Evolutionary conservation across 805 yeast species (phyloP).

Genomic region (Kluyveromyces lactis): DNA sequence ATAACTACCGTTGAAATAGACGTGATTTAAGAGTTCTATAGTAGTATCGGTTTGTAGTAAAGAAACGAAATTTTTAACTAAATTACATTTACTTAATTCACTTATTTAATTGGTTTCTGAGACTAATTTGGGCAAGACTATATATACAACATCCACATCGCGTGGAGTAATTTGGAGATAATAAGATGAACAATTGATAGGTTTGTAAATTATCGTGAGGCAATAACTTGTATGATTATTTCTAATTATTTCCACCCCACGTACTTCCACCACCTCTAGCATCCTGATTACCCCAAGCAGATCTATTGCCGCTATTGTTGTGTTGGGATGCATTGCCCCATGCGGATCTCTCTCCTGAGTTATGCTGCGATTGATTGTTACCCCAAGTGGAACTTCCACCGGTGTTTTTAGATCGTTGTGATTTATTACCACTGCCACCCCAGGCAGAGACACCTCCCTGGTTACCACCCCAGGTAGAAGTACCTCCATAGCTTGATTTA

Average conservation of each 20-base stretch:
- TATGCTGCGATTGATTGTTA: conserved; percentile 6
- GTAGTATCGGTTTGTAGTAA: no score
- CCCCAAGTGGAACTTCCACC: conserved; percentile 31
- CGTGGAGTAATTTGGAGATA: no score
- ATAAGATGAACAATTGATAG: no score
- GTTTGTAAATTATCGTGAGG: no score
- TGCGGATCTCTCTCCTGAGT: conserved; percentile 38
- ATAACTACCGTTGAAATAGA: no score
- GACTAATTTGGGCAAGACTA: no score
- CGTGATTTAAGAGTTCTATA: no score
- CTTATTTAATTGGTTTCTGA: no score
- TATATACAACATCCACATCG: no score
- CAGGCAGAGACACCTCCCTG: conserved; percentile 38
- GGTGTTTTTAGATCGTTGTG: conserved; percentile 9
- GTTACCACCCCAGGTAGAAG: conserved; percentile 36
- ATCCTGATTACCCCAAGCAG: conserved; percentile 33
- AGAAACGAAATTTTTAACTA: no score
- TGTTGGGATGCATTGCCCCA: conserved; percentile 22
- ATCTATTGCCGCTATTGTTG: conserved; percentile 23
- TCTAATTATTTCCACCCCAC: conserved; percentile 24
- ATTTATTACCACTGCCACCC: conserved; percentile 25
- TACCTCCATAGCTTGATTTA: conserved; percentile 32
- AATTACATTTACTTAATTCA: no score
- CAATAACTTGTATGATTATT: no score
- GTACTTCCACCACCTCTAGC: conserved; percentile 27